Evolutionary conservation across 2,329 filamentous ascomycete genomes (phyloP).

Genomic region (Microcyclosporella mali): DNA sequence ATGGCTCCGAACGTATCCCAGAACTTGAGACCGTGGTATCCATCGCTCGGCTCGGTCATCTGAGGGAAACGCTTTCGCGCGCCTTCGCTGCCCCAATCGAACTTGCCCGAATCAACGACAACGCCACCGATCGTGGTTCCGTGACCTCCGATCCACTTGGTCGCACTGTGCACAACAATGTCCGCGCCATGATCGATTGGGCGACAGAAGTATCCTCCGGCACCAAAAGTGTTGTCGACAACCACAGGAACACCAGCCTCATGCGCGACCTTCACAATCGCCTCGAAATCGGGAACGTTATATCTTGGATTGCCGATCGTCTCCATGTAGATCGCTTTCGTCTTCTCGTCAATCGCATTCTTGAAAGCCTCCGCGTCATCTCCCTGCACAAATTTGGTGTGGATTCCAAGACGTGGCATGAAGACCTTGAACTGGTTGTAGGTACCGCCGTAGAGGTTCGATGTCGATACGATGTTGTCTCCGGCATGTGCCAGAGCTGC

Average conservation of each 20-base stretch:
- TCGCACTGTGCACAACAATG: constrained; percentile 89
- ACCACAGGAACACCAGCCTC: constrained; percentile 54
- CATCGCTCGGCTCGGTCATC: constrained; percentile 79
- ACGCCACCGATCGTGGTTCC: constrained; percentile 82
- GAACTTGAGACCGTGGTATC: constrained; percentile 91
- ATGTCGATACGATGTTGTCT: constrained; percentile 89
- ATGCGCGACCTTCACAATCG: constrained; percentile 74
- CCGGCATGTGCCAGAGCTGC: constrained; percentile 76
- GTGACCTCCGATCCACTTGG: constrained; percentile 96
- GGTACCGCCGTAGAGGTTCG: constrained; percentile 87
- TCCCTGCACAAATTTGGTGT: constrained; percentile 78
- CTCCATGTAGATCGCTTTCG: constrained; percentile 87
- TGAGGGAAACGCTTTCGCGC: constrained; percentile 69
- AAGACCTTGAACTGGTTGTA: constrained; percentile 97
- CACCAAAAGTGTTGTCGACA: constrained; percentile 94
- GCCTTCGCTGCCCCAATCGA: constrained; percentile 81
- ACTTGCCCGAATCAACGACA: constrained; percentile 81
- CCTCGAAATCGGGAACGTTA: constrained; percentile 86
- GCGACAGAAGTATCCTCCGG: constrained; percentile 79
- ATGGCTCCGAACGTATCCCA: constrained; percentile 83
- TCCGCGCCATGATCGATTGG: constrained; percentile 89
- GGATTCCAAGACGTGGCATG: constrained; percentile 77
- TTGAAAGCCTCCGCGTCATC: constrained; percentile 75
- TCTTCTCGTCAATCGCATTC: constrained; percentile 81
- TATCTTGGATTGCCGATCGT: constrained; percentile 91